phyloP scores from a whole-genome alignment of 768 basidiomycete genomes.

The Trametes coccinea region DNA sequence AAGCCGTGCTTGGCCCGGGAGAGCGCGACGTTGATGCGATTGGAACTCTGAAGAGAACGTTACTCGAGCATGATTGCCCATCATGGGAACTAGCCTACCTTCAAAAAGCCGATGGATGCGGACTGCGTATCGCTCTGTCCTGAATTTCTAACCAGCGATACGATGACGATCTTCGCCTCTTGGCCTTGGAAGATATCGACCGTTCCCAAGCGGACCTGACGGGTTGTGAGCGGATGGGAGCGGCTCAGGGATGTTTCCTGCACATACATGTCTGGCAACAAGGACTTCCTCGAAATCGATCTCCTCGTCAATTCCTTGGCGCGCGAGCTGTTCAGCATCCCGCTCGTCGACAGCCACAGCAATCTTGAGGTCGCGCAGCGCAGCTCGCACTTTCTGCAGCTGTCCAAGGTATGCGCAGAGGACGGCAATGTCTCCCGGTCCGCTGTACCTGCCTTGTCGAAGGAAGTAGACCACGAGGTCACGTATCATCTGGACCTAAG shows the following conservation, averaged over 20 bases:
- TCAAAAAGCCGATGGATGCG: constrained; percentile 67
- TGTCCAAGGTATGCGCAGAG: constrained; percentile 57
- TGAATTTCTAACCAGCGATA: constrained; percentile 73
- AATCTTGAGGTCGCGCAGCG: constrained; percentile 44
- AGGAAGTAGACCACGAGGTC: constrained; percentile 57
- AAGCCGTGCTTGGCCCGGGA: constrained; percentile 76
- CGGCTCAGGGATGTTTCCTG: too few species aligned
- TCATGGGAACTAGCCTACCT: constrained; percentile 42
- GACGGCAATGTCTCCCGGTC: constrained; percentile 53
- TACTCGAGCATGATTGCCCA: not conserved
- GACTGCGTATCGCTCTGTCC: constrained; percentile 35
- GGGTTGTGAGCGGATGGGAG: too few species aligned
- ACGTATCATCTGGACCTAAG: constrained; percentile 44
- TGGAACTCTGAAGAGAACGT: not conserved
- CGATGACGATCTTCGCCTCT: constrained; percentile 69
- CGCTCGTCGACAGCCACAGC: constrained; percentile 69
- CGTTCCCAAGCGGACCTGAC: constrained; percentile 66
- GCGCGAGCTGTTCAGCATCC: constrained; percentile 61
- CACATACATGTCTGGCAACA: constrained; percentile 52
- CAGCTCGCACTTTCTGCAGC: constrained; percentile 45
- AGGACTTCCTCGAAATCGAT: constrained; percentile 44
- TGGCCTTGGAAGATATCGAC: constrained; percentile 82
- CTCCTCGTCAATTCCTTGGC: constrained; percentile 45
- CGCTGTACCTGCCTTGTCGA: constrained; percentile 48
- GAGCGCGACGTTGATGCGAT: constrained; percentile 52